phyloP scores from a whole-genome alignment of 2,329 filamentous ascomycete species.

The Colletotrichum viniferum region DNA sequence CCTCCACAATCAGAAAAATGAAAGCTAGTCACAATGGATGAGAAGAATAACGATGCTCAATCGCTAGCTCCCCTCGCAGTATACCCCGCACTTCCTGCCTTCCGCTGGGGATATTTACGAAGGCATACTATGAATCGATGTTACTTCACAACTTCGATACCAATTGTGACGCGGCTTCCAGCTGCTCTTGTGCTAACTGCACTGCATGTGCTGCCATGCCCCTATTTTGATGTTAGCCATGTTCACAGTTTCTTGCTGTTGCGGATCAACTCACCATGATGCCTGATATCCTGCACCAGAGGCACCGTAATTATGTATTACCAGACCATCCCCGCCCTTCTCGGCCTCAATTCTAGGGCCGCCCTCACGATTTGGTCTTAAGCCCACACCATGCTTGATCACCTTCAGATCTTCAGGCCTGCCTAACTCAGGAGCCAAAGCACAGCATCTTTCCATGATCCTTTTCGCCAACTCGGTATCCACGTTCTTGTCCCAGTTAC shows the following conservation, averaged over 20 bases:
- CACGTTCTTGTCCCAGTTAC: constrained; percentile 33
- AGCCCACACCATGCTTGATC: constrained; percentile 35
- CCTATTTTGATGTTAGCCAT: neutral
- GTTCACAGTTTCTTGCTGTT: neutral
- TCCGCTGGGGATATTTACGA: neutral
- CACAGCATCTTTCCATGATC: constrained; percentile 37
- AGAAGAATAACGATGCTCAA: neutral
- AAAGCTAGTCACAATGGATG: neutral
- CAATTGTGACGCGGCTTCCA: neutral
- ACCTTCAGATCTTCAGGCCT: constrained; percentile 35
- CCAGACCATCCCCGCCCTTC: constrained; percentile 15
- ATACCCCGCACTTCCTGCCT: neutral
- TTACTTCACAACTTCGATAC: neutral
- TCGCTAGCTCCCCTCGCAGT: neutral
- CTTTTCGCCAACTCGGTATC: constrained; percentile 33
- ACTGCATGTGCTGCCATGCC: constrained; percentile 13
- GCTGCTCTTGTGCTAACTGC: neutral
- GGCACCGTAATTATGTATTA: constrained; percentile 33
- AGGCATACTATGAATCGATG: neutral
- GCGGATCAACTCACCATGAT: constrained; percentile 20
- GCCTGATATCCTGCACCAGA: constrained; percentile 31
- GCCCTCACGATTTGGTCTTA: constrained; percentile 31
- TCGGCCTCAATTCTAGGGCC: constrained; percentile 37
- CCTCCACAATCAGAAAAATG: neutral
- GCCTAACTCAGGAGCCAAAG: constrained; percentile 36